Evolutionary conservation across 2,329 filamentous ascomycete genomes (phyloP), one percentile per base, ranked within the genome.

Genomic region (Daldinia sp.): DNA sequence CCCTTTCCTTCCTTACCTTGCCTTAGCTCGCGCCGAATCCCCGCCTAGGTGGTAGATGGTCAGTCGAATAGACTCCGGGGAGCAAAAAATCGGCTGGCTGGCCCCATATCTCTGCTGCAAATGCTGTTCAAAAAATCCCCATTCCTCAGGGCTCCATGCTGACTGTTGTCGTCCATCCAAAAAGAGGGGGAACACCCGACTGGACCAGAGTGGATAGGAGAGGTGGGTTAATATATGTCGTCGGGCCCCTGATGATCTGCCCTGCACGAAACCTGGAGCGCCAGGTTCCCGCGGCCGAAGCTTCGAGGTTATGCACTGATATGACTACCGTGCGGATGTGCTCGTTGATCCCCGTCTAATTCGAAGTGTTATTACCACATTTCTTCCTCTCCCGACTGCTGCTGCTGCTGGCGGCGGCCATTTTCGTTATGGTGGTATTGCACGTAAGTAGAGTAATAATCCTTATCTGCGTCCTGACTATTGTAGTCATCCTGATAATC

Each of bases 281-380:
- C 51, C 32, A 50, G 30, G 41, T 56, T 50, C 43, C 39, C 49
- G 17, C 21, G 52, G 45, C 50, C 49, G 25, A 58, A 61, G 53
- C 59, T 58, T 50, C 57, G 47, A 56, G 59, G 39, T 49, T 59
- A 68, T 68, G 62, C 65, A 61, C 39, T 55, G 39, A 49, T 58
- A 37, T 54, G 48, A 41, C 45, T 35, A 34, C 37, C 43, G 41
- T 51, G 43, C 27, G 45, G 39, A 41, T 34, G 53, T 39, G 17
- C 32, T 60, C 50, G n/a, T 43, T 45, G 15, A 50, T 58, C 50
- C 30, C 13, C 25, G 17, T 19, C 17, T 59, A 11, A 34, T 57
- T 4, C 25, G 35, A 63, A 45, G 61, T 25, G 52, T 50, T 58
- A 63, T 80, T 69, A 82, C 80, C 80, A 82, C 78, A 81, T 81